Conservation (phyloP, 371 early-diverging fungal genomes). For the Nematocida sp. region DNA sequence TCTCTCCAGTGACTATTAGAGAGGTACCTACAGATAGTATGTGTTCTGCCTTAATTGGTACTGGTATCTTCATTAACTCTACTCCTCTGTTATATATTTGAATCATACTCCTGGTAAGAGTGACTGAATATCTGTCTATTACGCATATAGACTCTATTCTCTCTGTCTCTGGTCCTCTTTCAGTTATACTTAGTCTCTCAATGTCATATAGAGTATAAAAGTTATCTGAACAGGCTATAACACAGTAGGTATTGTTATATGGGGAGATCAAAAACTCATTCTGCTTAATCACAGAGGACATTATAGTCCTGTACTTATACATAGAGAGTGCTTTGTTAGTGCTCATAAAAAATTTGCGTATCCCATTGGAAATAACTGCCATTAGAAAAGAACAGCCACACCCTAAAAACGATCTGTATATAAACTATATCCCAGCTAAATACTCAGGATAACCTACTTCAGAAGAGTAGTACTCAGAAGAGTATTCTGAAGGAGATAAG, state of each 20-base stretch:
- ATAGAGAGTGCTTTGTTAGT: neutral
- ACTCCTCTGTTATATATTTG: constrained; percentile 25
- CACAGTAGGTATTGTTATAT: constrained; percentile 33
- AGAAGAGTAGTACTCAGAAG: too few species aligned
- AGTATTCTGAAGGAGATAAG: too few species aligned
- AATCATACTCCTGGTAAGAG: neutral
- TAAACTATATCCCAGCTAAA: too few species aligned
- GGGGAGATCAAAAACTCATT: constrained; percentile 5
- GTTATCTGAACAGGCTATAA: constrained; percentile 15
- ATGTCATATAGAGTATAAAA: constrained; percentile 27
- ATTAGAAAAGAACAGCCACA: too few species aligned
- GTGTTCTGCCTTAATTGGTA: neutral
- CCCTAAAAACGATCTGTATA: too few species aligned
- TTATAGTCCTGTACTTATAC: constrained; percentile 32
- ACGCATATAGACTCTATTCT: neutral
- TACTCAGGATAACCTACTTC: too few species aligned
- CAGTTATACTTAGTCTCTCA: constrained; percentile 8
- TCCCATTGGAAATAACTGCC: too few species aligned
- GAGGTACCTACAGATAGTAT: neutral
- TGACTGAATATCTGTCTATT: constrained; percentile 20
- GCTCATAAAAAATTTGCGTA: constrained; percentile 46
- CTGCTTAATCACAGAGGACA: constrained; percentile 19
- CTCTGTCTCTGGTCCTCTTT: neutral
- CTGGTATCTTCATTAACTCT: neutral
- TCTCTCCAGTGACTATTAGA: neutral